A percentile compares a stretch with the other conserved stretches of the same genome.
Evolutionary conservation across 2,329 filamentous ascomycete species (phyloP).

Genomic region (Xylaria hypoxylon): DNA sequence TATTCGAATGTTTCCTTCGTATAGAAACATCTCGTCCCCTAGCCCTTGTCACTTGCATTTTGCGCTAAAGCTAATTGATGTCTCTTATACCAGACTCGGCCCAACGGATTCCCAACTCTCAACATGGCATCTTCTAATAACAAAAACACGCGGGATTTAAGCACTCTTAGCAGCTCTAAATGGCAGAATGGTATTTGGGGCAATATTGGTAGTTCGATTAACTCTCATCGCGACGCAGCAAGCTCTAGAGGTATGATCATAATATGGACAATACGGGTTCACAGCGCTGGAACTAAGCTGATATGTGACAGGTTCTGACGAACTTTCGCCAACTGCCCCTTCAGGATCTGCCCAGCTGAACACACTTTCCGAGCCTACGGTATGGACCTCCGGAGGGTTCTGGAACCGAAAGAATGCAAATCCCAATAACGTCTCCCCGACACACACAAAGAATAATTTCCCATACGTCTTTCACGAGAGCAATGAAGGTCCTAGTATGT

Average conservation of each 20-base stretch:
- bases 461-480: constrained; percentile 60
- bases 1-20: background rate
- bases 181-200: constrained; percentile 65
- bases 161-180: constrained; percentile 54
- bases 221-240: constrained; percentile 58
- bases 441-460: constrained; percentile 63
- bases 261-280: background rate
- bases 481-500: constrained; percentile 59
- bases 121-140: constrained; percentile 51
- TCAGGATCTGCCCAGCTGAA: constrained; percentile 77
- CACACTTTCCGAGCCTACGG: constrained; percentile 75
- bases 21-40: background rate
- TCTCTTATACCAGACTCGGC: constrained; percentile 39
- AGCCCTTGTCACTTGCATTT: background rate
- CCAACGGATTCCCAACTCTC: constrained; percentile 54
- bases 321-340: constrained; percentile 62
- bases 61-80: constrained; percentile 14
- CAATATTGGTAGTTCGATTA: constrained; percentile 61
- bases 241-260: constrained; percentile 61
- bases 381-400: constrained; percentile 66
- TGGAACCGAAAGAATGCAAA: constrained; percentile 66
- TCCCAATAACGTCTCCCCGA: constrained; percentile 67
- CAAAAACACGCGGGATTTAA: constrained; percentile 53
- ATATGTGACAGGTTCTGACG: constrained; percentile 52
- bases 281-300: constrained; percentile 29